Percentiles rank a stretch among this genome's conserved stretches.
phyloP scores from a whole-genome alignment of 768 basidiomycete genomes.

The Leccinum rimulosum region DNA sequence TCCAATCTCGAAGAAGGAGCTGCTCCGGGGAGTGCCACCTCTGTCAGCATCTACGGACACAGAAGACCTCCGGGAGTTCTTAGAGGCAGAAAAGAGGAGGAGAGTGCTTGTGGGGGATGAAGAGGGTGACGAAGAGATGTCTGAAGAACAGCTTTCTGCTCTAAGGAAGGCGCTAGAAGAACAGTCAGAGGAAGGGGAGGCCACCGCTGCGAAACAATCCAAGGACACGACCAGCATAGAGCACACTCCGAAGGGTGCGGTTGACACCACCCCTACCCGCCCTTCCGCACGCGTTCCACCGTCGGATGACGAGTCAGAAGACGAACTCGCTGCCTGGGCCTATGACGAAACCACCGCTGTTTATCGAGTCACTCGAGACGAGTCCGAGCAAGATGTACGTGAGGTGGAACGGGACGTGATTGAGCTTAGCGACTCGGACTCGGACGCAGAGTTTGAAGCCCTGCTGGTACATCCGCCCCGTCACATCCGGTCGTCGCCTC shows the following conservation, averaged over 20 bases:
- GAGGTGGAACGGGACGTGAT: constrained; percentile 22
- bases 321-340: constrained; percentile 45
- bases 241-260: constrained; percentile 1
- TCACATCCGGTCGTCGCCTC: constrained; percentile 7
- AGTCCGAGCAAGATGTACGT: constrained; percentile 14
- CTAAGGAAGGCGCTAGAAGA: constrained; percentile 18
- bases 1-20: constrained; percentile 32
- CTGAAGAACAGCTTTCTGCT: constrained; percentile 16
- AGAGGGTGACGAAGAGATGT: constrained; percentile 26
- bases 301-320: constrained; percentile 41
- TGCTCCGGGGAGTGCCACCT: constrained; percentile 42
- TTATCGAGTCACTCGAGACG: constrained; percentile 25
- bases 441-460: constrained; percentile 30
- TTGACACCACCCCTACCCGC: constrained; percentile 19
- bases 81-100: constrained; percentile 58
- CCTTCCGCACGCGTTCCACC: constrained; percentile 3
- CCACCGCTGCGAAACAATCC: constrained; percentile 3
- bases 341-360: constrained; percentile 42
- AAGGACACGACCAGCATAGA: constrained; percentile 7
- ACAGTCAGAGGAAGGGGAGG: constrained; percentile 8
- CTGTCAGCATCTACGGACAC: constrained; percentile 49
- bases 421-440: constrained; percentile 27
- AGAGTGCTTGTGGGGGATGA: constrained; percentile 39
- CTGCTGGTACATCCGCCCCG: constrained; percentile 26
- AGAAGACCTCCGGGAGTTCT: constrained; percentile 62